Evolutionary conservation across 2,329 filamentous ascomycete genomes (phyloP), one percentile per base, ranked within the genome.

Genomic region (Ilyonectria robusta): DNA sequence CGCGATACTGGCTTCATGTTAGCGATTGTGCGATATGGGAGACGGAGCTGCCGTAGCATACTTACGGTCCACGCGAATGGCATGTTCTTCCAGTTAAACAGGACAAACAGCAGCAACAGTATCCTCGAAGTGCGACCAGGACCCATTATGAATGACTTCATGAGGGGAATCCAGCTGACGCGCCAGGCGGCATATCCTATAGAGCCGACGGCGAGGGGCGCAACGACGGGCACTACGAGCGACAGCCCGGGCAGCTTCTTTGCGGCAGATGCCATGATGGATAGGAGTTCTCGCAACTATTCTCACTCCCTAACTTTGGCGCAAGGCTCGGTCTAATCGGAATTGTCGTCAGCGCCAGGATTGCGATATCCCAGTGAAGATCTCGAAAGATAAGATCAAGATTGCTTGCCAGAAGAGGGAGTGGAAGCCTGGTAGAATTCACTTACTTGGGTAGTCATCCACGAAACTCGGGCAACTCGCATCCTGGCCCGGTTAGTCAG

Each of bases 31-130:
- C 65, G 62, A 15, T 35, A 9, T 19, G 6, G 13, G 4, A 37
- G 8, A 53, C 26, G 48, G 9, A 4, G 15, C 17, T 11, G 48
- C 29, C 29, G 7, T 15, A 11, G 4, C 23, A 5, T 8, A 81
- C 90, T 62, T 86, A 93, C 91, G 72, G 93, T 94, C 93, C 93
- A 95, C 10, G 89, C 87, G 47, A 93, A 86, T 0, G 93, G 93
- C 67, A 94, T 76, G 67, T 87, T 92, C 85, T 95, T 95, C 82
- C 91, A 84, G 79, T 95, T 95, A 48, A 88, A 73, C 8, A 91
- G 54, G 13, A 88, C 83, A 62, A 92, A 87, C 13, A 88, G 57
- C 15, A 91, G 73, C 65, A 88, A 78, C 63, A 87, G 59, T 63
- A 89, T 83, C 5, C 88, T 84, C 69, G 84, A 87, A 6, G 82